Evolutionary conservation across 2,329 filamentous ascomycete genomes (phyloP).

Genomic region (Ophidiomyces ophidiicola): DNA sequence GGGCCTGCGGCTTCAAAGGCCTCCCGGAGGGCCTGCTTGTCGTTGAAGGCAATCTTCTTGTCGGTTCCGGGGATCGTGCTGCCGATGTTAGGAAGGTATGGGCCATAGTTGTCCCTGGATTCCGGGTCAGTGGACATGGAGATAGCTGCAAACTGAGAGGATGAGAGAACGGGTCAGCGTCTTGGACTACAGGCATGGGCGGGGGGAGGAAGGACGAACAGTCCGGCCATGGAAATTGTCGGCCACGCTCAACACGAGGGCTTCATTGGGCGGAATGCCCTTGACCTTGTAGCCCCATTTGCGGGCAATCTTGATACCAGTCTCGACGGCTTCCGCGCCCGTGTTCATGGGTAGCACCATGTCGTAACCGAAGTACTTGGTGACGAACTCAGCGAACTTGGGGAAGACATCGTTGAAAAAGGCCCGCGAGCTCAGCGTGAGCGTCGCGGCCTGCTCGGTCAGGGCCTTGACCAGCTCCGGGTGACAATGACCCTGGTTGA

Average conservation of each 20-base stretch:
- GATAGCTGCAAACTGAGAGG: constrained; percentile 88
- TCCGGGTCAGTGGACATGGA: constrained; percentile 92
- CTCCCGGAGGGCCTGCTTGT: constrained; percentile 64
- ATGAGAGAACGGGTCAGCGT: too few relatives aligned
- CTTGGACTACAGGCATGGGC: not conserved
- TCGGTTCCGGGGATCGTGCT: constrained; percentile 62
- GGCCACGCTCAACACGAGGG: constrained; percentile 67
- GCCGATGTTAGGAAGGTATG: constrained; percentile 82
- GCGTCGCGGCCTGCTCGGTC: constrained; percentile 71
- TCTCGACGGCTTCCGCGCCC: constrained; percentile 90
- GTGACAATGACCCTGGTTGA: constrained; percentile 97
- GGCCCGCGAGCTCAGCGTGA: constrained; percentile 85
- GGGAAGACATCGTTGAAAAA: constrained; percentile 99
- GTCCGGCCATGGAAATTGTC: constrained; percentile 97
- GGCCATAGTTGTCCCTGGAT: constrained; percentile 92
- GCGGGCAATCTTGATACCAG: constrained; percentile 84
- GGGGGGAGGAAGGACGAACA: constrained; percentile 35
- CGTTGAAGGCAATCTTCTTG: constrained; percentile 73
- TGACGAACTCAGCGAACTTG: constrained; percentile 85
- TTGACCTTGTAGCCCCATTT: constrained; percentile 99
- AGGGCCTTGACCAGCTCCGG: constrained; percentile 87
- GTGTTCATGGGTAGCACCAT: constrained; percentile 99
- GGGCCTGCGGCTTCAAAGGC: constrained; percentile 69
- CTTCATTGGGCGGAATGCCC: constrained; percentile 71
- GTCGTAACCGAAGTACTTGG: constrained; percentile 80